A percentile compares a stretch with the other conserved stretches of the same genome.
Evolutionary conservation across 176 grass and related monocot genomes (phyloP).

Genomic region (Puccinellia tenuiflora): DNA sequence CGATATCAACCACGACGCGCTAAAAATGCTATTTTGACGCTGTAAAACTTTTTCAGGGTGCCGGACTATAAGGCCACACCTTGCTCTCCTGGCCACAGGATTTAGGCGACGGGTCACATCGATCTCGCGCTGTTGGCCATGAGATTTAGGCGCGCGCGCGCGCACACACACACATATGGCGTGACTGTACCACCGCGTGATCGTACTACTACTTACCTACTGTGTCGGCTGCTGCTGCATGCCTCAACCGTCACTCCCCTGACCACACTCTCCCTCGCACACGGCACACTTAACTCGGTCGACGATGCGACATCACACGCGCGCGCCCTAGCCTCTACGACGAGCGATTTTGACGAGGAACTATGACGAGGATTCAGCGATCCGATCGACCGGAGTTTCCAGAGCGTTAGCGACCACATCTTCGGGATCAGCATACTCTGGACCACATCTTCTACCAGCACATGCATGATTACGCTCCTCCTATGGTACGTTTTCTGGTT

Average conservation of each 20-base stretch:
- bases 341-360: neutral
- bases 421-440: neutral
- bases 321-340: neutral
- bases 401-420: neutral
- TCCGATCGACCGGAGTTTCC: neutral
- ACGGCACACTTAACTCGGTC: neutral
- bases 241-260: neutral
- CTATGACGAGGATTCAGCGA: neutral
- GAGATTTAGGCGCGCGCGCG: neutral
- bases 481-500: neutral
- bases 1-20: too few relatives aligned
- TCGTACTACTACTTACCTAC: neutral
- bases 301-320: too few relatives aligned
- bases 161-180: neutral
- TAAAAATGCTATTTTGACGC: too few relatives aligned
- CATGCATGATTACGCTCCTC: neutral
- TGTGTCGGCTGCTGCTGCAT: neutral
- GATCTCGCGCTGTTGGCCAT: neutral
- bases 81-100: neutral
- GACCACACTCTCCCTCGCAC: neutral
- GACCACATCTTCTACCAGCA: neutral
- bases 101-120: neutral
- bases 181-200: conserved; percentile 6
- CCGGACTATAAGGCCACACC: neutral
- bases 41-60: too few relatives aligned